Evolutionary conservation across 208 protist species (phyloP), one percentile per base, ranked within the genome.

Genomic region (Acanthamoeba rhysodes): DNA sequence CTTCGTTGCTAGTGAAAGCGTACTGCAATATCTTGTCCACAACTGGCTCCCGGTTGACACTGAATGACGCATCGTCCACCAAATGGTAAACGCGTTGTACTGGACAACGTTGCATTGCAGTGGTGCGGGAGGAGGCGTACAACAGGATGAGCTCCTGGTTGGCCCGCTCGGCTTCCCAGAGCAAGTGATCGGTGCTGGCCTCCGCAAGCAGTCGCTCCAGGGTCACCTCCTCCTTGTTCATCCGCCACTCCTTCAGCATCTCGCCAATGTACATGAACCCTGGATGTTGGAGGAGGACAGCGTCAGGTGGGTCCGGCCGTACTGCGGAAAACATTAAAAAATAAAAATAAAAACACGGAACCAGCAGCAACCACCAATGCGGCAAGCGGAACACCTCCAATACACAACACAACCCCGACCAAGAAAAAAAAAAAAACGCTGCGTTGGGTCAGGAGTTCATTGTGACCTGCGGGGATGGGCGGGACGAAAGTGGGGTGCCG

Each of bases 261-360:
- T 88, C 80, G 0, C 80, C 80, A 41, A 88, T 64, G 80, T 88
- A 88, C 80, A 88, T 88, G 80, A 88, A 88, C 0, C 80, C 80
- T 88, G 80, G 37, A 4, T 41, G n/a, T 41, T 41, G 37, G 37
- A 41, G 37, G 1, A 41, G 37, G n/a, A n/a, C n/a, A n/a, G n/a
- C n/a, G n/a, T 41, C 37, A 41, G 37, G 37, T 41, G 37, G 37
- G 37, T 41, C 37, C 1, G 37, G 4, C 12, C 45, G 45, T 48
- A 48, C 45, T 48, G 45, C 45, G 10, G 45, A 48, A 48, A 48
- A 48, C 45, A 48, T 48, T 48, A 48, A 48, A 48, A 12, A 48
- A 6, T 45, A 45, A 45, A 45, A 1, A 45, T 5, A 45, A 45
- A 45, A 48, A 41, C 37, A 41, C 4, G 1, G 4, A 48, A 48